These are phyloP conservation scores for Wakefieldia striispora DNA, from an alignment of 768 basidiomycete genomes.

Conservation along the genomic window DNA sequence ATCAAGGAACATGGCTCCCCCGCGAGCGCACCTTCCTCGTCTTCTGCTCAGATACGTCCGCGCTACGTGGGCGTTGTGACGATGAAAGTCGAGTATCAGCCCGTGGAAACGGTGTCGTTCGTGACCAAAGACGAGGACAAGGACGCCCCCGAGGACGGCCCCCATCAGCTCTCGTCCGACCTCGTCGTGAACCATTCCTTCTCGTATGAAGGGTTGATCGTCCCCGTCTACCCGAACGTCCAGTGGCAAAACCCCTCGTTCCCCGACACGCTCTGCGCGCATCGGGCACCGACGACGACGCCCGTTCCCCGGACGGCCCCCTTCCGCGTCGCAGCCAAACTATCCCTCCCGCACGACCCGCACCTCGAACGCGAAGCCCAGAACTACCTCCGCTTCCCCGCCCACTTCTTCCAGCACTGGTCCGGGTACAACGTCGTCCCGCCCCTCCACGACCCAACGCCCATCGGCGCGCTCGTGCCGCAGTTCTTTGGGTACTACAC, in stretches of 20 bases:
- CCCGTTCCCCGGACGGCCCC: constrained; percentile 29
- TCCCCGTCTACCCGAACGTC: constrained; percentile 8
- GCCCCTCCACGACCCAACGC: constrained; percentile 42
- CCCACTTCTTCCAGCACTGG: constrained; percentile 31
- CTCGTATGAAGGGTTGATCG: constrained; percentile 1
- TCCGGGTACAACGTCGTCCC: constrained; percentile 21
- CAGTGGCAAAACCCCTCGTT: constrained; percentile 19
- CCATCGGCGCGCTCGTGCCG: constrained; percentile 52
- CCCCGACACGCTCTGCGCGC: constrained; percentile 11
- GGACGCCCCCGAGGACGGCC: background rate
- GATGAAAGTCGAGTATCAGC: background rate
- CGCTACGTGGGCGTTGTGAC: constrained; percentile 8
- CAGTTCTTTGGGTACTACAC: constrained; percentile 64
- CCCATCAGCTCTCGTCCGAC: background rate
- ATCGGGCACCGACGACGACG: background rate
- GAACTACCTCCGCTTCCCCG: constrained; percentile 27
- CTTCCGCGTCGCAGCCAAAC: constrained; percentile 43
- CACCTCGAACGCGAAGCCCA: constrained; percentile 34
- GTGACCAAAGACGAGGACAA: background rate
- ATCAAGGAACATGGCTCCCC: background rate
- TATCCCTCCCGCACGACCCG: constrained; percentile 34
- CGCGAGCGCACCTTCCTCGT: background rate
- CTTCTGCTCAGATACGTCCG: constrained; percentile 1
- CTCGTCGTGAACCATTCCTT: background rate
- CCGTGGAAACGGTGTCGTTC: constrained; percentile 1